These are phyloP conservation scores for Falciphora oryzae DNA, from an alignment of 2,329 filamentous ascomycete species.

Conservation along the genomic window DNA sequence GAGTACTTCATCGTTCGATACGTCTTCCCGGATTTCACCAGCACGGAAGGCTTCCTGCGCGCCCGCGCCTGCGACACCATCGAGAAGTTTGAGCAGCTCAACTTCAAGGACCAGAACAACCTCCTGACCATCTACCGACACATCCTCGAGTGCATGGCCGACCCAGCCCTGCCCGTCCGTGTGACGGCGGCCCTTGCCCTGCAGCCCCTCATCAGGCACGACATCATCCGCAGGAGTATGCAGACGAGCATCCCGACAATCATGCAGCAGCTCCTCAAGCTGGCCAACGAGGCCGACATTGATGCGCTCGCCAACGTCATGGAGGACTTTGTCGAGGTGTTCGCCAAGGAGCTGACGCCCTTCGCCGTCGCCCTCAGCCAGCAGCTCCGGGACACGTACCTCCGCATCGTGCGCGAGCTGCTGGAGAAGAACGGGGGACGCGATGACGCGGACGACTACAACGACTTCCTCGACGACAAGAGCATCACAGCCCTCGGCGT, in stretches of 20 bases:
- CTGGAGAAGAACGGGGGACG: slow-evolving; percentile 80
- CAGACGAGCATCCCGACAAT: slow-evolving; percentile 97
- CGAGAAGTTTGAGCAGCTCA: slow-evolving; percentile 94
- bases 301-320: slow-evolving; percentile 97
- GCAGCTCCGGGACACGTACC: slow-evolving; percentile 91
- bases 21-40: slow-evolving; percentile 97
- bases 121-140: slow-evolving; percentile 94
- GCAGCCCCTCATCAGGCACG: slow-evolving; percentile 92
- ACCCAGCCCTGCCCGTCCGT: slow-evolving; percentile 84
- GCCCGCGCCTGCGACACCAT: slow-evolving; percentile 94
- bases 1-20: slow-evolving; percentile 98
- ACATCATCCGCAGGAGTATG: slow-evolving; percentile 91
- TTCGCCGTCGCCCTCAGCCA: slow-evolving; percentile 95
- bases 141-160: slow-evolving; percentile 95
- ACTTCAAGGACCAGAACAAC: slow-evolving; percentile 96
- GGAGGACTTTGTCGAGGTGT: slow-evolving; percentile 99
- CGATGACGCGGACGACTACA: slow-evolving; percentile 71
- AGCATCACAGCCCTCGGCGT: slow-evolving; percentile 96
- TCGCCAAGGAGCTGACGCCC: slow-evolving; percentile 91
- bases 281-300: slow-evolving; percentile 96
- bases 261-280: slow-evolving; percentile 96
- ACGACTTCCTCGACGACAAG: slow-evolving; percentile 95
- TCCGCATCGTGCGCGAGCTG: slow-evolving; percentile 87
- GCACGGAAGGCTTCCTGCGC: slow-evolving; percentile 83
- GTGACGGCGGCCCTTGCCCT: slow-evolving; percentile 91